Conservation (phyloP, 2,329 filamentous ascomycete species). For the Clonostachys byssicola region DNA sequence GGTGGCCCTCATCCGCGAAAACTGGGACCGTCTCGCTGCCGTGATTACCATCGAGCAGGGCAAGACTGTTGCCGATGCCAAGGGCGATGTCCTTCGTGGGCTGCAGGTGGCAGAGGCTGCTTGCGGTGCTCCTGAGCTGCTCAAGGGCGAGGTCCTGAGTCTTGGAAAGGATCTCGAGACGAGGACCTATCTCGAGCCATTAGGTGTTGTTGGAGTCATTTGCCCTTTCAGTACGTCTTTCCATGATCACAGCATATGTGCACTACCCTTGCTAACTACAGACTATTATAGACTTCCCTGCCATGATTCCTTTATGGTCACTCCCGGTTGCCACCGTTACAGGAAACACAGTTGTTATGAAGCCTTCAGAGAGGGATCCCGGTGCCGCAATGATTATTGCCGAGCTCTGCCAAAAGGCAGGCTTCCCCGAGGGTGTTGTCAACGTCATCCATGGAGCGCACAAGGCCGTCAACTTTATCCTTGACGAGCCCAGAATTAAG, state of each 20-base stretch:
- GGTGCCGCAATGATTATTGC: constrained; percentile 72
- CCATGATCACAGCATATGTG: not conserved
- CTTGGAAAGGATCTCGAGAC: constrained; percentile 84
- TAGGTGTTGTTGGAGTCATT: constrained; percentile 68
- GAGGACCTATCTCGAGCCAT: constrained; percentile 64
- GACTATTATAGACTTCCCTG: constrained; percentile 54
- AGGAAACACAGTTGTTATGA: constrained; percentile 72
- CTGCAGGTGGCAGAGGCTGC: constrained; percentile 74
- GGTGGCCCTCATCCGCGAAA: constrained; percentile 66
- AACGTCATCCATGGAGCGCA: constrained; percentile 73
- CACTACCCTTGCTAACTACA: constrained; percentile 24
- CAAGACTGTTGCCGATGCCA: constrained; percentile 73
- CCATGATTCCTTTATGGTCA: constrained; percentile 79
- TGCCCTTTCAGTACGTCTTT: constrained; percentile 56
- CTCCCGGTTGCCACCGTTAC: constrained; percentile 77
- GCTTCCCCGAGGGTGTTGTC: constrained; percentile 69
- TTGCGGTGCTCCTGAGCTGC: constrained; percentile 67
- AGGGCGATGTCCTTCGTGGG: constrained; percentile 69
- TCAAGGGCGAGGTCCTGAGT: constrained; percentile 72
- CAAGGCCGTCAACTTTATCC: constrained; percentile 72
- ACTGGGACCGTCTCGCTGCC: constrained; percentile 72
- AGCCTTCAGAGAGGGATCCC: constrained; percentile 74
- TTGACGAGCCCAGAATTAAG: constrained; percentile 74
- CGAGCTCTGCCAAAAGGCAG: constrained; percentile 67
- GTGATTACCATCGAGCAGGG: constrained; percentile 76